Evolutionary conservation across 75 land plant species (phyloP).

Genomic region (Selaginella tamariscina): DNA sequence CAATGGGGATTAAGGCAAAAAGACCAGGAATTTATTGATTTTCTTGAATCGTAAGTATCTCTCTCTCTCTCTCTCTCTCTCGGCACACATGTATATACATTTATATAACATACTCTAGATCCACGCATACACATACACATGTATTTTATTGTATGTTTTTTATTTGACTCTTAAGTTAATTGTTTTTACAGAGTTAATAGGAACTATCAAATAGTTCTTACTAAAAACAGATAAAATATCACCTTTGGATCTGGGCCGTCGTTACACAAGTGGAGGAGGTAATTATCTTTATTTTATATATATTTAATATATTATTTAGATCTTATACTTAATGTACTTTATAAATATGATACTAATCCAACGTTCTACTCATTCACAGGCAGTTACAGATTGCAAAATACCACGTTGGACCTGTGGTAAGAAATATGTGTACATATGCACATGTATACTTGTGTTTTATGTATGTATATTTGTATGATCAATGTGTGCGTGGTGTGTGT

Average conservation of each 20-base stretch:
- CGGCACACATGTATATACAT: no score
- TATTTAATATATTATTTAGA: no score
- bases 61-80: background rate
- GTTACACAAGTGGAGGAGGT: conserved; percentile 95
- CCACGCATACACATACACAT: background rate
- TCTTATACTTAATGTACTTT: background rate
- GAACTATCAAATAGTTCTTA: conserved; percentile 71
- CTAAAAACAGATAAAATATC: conserved; percentile 78
- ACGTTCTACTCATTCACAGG: background rate
- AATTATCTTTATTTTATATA: background rate
- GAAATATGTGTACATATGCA: background rate
- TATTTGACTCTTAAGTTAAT: background rate
- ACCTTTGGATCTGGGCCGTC: conserved; percentile 84
- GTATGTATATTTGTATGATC: background rate
- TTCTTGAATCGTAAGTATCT: background rate
- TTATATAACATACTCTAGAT: background rate
- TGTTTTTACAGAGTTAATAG: conserved; percentile 48
- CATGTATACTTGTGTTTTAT: background rate
- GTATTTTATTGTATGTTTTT: background rate
- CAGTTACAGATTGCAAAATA: background rate
- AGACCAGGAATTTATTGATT: conserved; percentile 45
- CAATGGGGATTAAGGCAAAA: conserved; percentile 95
- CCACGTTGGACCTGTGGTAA: background rate
- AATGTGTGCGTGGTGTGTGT: background rate
- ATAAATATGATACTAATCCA: background rate